Base-by-base conservation (phyloP, 805 yeast species). In the Candida palmyrensis region DNA sequence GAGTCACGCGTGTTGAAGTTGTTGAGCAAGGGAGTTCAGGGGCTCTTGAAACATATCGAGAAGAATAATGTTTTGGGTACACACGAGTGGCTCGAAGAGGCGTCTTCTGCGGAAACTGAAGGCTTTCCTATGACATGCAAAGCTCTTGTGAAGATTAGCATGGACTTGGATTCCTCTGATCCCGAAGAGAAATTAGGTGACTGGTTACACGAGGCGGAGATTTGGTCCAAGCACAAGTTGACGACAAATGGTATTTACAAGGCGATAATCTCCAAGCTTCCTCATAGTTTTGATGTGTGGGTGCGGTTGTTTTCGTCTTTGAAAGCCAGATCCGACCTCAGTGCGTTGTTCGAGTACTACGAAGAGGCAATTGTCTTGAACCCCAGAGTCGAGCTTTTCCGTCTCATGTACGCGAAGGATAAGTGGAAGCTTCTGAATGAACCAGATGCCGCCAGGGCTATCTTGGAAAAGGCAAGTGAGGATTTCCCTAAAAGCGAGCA, bases 361-460 rank as follows among this genome's bases (percentile, higher is more conserved):
- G 77, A 77, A 27, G 54, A 59, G 39, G 77, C 89, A 1, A 64
- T 80, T 1, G 43, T 48, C 1, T 47, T 64, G 1, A 66, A 79
- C 32, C 81, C 83, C 0, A 45, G 59, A 3, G 50, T 59, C 19
- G 76, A 73, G 24, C 48, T 71, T 9, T 65, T 86, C 27, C 70
- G 75, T 56, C 54, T 86, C 32, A 74, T 80, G 77, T 85, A 75
- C 48, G 82, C 95, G 0, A 80, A 81, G 43, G 89, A 82, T 44
- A 62, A 70, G 33, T 77, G 87, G 81, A 55, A 59, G 27, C 36
- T 61, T 16, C 68, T 58, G 2, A 49, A 61, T 1, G 76, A 82
- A 43, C 45, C 70, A 1, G 57, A 49, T 1, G 70, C 62, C 3
- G 82, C 95, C 0, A 59, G 79, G 33, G 44, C 48, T 1, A 71